phyloP scores from a whole-genome alignment of 306 rosid species.

The Cucurbita moschata region DNA sequence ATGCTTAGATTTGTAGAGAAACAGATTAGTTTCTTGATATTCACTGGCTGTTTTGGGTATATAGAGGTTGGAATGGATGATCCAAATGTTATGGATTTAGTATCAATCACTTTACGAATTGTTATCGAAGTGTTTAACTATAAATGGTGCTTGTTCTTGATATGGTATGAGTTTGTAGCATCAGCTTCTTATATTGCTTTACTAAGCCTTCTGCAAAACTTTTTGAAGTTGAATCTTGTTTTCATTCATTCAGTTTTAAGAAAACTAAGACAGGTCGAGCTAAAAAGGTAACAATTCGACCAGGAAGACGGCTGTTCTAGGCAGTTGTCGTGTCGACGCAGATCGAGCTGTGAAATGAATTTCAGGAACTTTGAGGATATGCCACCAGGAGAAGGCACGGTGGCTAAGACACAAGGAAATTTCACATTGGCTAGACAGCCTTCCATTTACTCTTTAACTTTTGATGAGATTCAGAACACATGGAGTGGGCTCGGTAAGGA shows the following conservation, averaged over 20 bases:
- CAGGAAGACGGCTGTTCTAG: conserved; percentile 18
- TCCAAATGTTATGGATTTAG: not conserved
- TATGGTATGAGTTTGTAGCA: not conserved
- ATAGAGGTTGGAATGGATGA: not conserved
- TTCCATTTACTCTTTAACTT: conserved; percentile 68
- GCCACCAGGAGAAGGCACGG: conserved; percentile 23
- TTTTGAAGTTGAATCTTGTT: not conserved
- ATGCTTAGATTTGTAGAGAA: not conserved
- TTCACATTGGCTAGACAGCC: conserved; percentile 38
- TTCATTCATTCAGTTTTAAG: not conserved
- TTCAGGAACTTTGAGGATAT: conserved; percentile 44
- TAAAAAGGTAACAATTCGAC: not conserved
- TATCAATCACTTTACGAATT: not conserved
- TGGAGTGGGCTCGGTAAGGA: conserved; percentile 72
- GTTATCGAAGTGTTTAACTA: not conserved
- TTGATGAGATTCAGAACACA: conserved; percentile 81
- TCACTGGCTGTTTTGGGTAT: not conserved
- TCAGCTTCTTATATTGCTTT: not conserved
- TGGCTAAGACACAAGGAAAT: conserved; percentile 29
- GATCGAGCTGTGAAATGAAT: conserved; percentile 50
- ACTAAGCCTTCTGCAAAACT: not conserved
- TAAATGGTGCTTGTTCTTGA: not conserved
- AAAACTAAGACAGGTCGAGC: not conserved
- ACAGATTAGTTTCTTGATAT: not conserved
- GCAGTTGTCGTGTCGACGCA: conserved; percentile 20